These are phyloP conservation scores for Podospora sp. DNA, from an alignment of 495 filamentous ascomycete genomes.

Conservation along the genomic window DNA sequence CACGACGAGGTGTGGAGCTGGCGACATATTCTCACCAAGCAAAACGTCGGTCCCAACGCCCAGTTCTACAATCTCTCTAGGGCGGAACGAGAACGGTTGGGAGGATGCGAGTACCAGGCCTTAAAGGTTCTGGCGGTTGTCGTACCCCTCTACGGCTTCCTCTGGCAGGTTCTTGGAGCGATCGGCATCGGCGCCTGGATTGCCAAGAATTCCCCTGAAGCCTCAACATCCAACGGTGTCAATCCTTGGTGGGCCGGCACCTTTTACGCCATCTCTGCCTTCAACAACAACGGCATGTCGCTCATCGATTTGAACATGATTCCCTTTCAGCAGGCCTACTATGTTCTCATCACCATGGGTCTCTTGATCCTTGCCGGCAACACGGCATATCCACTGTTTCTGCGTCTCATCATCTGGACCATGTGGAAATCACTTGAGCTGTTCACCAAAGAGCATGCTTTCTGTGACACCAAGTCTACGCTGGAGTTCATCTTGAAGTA, in stretches of 20 bases:
- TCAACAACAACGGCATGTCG: slow-evolving; percentile 87
- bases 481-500: slow-evolving; percentile 80
- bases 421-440: slow-evolving; percentile 44
- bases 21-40: slow-evolving; percentile 32
- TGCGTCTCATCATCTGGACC: slow-evolving; percentile 75
- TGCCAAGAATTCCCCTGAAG: slow-evolving; percentile 57
- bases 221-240: slow-evolving; percentile 66
- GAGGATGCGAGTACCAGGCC: slow-evolving; percentile 79
- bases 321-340: slow-evolving; percentile 65
- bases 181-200: slow-evolving; percentile 76
- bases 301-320: slow-evolving; percentile 82
- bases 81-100: slow-evolving; percentile 71
- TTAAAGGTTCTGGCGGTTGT: slow-evolving; percentile 69
- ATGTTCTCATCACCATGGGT: slow-evolving; percentile 75
- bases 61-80: slow-evolving; percentile 70
- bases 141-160: slow-evolving; percentile 73
- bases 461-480: slow-evolving; percentile 57
- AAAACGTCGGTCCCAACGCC: slow-evolving; percentile 65
- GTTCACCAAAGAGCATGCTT: slow-evolving; percentile 32
- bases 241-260: slow-evolving; percentile 67
- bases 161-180: slow-evolving; percentile 71
- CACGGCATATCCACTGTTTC: slow-evolving; percentile 74
- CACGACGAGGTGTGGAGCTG: slow-evolving; percentile 21
- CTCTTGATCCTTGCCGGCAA: slow-evolving; percentile 84
- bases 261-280: slow-evolving; percentile 74